Percentiles rank a stretch among this genome's conserved stretches.
Conservation (phyloP, 345 rosid genomes). For the Cardamine resedifolia region DNA sequence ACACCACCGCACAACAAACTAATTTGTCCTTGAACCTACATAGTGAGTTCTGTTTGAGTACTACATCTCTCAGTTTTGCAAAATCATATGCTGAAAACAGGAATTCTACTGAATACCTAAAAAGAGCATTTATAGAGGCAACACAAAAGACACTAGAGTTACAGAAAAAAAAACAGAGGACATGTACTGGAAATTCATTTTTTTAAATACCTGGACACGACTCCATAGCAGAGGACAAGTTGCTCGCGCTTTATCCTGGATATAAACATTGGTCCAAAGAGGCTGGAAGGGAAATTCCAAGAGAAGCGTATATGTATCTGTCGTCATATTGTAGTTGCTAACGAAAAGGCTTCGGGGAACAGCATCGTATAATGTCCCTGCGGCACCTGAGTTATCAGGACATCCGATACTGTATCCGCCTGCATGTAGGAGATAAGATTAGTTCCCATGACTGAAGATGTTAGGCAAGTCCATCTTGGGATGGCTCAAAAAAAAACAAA, state of each 20-base stretch:
- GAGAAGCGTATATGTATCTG: conserved; percentile 90
- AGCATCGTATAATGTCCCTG: conserved; percentile 97
- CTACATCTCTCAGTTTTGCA: conserved; percentile 20
- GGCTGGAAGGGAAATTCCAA: conserved; percentile 95
- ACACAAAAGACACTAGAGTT: conserved; percentile 9
- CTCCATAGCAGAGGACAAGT: conserved; percentile 99
- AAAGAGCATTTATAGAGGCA: not conserved
- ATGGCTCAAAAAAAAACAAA: not conserved
- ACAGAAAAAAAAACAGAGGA: not conserved
- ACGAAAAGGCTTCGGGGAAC: conserved; percentile 89
- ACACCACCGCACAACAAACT: conserved; percentile 71
- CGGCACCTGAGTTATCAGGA: conserved; percentile 89
- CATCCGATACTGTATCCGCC: conserved; percentile 88
- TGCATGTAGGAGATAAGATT: conserved; percentile 39
- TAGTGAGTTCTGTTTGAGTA: conserved; percentile 29
- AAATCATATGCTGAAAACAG: conserved; percentile 24
- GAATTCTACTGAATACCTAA: not conserved
- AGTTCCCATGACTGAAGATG: conserved; percentile 18
- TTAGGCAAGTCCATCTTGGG: not conserved
- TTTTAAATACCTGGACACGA: conserved; percentile 86
- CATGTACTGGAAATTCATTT: conserved; percentile 12
- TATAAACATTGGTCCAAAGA: conserved; percentile 88
- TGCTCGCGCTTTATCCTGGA: conserved; percentile 85
- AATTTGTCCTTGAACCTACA: conserved; percentile 95
- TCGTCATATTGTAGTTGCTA: conserved; percentile 80